Evolutionary conservation across 805 yeast genomes (phyloP).

Genomic region (Yarrowia porcina): DNA sequence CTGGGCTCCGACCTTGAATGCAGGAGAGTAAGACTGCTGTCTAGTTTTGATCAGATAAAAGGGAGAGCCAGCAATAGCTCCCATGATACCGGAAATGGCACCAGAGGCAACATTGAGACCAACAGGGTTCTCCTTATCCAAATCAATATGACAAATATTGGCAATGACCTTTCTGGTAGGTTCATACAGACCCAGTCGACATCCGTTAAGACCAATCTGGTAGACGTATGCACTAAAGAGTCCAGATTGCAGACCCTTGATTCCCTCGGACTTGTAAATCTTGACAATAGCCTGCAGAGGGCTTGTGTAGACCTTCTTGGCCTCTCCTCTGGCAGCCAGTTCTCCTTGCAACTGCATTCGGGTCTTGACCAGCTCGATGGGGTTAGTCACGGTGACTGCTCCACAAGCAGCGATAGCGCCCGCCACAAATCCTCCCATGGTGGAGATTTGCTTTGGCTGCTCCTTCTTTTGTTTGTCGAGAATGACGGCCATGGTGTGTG

Average conservation of each 20-base stretch:
- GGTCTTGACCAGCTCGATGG: constrained; percentile 90
- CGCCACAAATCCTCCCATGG: constrained; percentile 74
- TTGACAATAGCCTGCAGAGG: constrained; percentile 78
- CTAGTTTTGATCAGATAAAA: constrained; percentile 89
- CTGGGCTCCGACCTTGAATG: constrained; percentile 79
- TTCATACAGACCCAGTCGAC: constrained; percentile 91
- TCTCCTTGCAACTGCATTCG: constrained; percentile 97
- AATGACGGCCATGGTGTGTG: constrained; percentile 6
- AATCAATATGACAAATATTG: constrained; percentile 31
- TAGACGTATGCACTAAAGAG: constrained; percentile 83
- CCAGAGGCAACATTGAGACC: constrained; percentile 75
- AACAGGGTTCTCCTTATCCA: constrained; percentile 39
- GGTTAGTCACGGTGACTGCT: constrained; percentile 95
- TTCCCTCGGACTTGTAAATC: constrained; percentile 76
- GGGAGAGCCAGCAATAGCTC: constrained; percentile 88
- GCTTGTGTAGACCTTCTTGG: constrained; percentile 64
- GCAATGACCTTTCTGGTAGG: constrained; percentile 49
- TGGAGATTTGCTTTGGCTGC: constrained; percentile 19
- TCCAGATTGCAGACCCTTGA: constrained; percentile 86
- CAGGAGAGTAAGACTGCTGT: constrained; percentile 86
- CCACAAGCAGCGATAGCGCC: constrained; percentile 97
- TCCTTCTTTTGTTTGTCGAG: neutral
- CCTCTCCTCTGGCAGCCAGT: constrained; percentile 51
- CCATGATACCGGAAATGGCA: constrained; percentile 78
- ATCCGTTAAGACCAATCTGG: constrained; percentile 89